phyloP scores from a whole-genome alignment of 257 asterid genomes.

The Ligustrum vulgare region DNA sequence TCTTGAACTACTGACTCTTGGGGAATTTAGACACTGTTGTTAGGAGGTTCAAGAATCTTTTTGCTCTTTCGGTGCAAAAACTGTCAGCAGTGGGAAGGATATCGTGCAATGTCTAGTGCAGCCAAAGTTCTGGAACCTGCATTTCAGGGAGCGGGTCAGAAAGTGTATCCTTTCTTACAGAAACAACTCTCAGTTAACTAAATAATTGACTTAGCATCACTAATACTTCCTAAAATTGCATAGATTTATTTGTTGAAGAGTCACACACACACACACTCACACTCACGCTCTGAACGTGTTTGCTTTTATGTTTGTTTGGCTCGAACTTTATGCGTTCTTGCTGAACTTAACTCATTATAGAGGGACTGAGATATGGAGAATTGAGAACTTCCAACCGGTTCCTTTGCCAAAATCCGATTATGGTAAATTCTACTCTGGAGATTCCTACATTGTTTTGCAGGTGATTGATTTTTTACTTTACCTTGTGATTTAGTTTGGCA shows the following conservation, averaged over 20 bases:
- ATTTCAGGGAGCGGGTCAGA: conserved; percentile 91
- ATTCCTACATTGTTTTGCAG: conserved; percentile 89
- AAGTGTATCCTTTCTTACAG: conserved; percentile 62
- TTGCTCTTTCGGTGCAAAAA: conserved; percentile 26
- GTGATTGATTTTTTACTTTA: conserved; percentile 34
- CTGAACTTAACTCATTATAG: conserved; percentile 52
- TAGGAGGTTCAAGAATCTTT: conserved; percentile 28
- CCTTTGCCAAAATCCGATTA: conserved; percentile 76
- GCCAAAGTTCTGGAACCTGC: conserved; percentile 86
- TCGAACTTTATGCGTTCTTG: conserved; percentile 21
- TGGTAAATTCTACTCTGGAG: conserved; percentile 94
- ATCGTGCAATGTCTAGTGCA: conserved; percentile 57
- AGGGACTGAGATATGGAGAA: conserved; percentile 96
- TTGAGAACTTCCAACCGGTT: conserved; percentile 89
- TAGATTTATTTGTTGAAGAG: neutral
- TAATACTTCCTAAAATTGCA: neutral
- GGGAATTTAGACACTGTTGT: conserved; percentile 19
- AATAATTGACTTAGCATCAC: neutral
- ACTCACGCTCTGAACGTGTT: neutral
- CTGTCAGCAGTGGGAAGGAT: conserved; percentile 22
- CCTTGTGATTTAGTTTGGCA: neutral
- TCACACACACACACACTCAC: neutral
- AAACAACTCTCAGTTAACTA: conserved; percentile 13
- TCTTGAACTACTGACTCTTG: conserved; percentile 28
- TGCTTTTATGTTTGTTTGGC: conserved; percentile 1